Evolutionary conservation across 2,329 filamentous ascomycete species (phyloP), one percentile per base, ranked within the genome.

Genomic region (Monosporascus sp.): DNA sequence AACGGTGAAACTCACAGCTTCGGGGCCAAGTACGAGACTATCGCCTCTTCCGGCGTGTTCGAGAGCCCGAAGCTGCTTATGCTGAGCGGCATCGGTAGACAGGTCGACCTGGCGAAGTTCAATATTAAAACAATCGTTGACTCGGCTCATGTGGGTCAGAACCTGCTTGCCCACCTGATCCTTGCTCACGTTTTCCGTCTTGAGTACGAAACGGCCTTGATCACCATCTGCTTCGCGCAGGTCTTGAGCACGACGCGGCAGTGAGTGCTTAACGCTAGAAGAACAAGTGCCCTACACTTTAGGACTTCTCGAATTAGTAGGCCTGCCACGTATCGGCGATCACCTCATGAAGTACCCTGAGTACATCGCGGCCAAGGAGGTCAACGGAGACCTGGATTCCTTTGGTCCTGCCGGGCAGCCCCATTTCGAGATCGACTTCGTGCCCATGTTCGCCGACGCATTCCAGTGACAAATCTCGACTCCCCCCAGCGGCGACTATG

Each of bases 41-140:
- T 72, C 9, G 65, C 80, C 3, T 72, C 73, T 0, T 64, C 69
- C 17, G 84, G 84, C 18, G 76, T 81, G 1, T 86, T 81, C 67
- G 83, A 86, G 68, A 78, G 79, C 1, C 83, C 83, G 6, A 84
- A 88, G 65, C 68, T 88, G 3, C 78, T 88, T 14, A 82, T 84
- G 69, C 76, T 86, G 2, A 81, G 75, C 49, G 85, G 85, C n/a
- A 75, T 88, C 36, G 84, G 84, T 0, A 82, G 82, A 0, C 61
- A 67, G 11, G 63, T 70, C 0, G 77, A 84, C 57, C 74, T 88
- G 6, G 57, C 73, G 20, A 70, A 72, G 50, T 75, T 80, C 61
- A 68, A 72, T n/a, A 86, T 87, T 56, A 62, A 72, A 2, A 68
- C 80, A 1, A 58, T 84, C 18, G 71, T 76, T 4, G 74, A 86